phyloP scores from a whole-genome alignment of 2,329 filamentous ascomycete genomes.

The Colletotrichum kahawae region DNA sequence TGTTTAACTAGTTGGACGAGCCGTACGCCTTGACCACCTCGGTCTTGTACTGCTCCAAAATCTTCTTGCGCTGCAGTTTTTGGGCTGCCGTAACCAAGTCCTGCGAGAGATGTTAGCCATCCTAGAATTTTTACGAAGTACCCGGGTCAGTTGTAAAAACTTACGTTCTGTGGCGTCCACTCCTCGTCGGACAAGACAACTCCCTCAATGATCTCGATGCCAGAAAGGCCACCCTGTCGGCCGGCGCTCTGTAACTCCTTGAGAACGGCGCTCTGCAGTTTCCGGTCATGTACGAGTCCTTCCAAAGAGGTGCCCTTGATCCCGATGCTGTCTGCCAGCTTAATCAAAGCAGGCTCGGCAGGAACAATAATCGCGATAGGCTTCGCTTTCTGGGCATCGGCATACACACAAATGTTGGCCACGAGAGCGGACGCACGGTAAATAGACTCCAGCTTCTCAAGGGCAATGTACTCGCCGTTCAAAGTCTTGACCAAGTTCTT shows the following conservation, averaged over 20 bases:
- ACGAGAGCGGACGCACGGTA: slow-evolving; percentile 57
- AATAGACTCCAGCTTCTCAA: slow-evolving; percentile 71
- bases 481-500: slow-evolving; percentile 88
- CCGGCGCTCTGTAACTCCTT: slow-evolving; percentile 68
- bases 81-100: slow-evolving; percentile 72
- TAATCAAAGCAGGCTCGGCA: slow-evolving; percentile 59
- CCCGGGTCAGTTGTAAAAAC: slow-evolving; percentile 32
- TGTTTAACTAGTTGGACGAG: slow-evolving; percentile 25
- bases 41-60: slow-evolving; percentile 64
- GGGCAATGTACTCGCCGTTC: slow-evolving; percentile 82
- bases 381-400: slow-evolving; percentile 54
- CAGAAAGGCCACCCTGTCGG: slow-evolving; percentile 64
- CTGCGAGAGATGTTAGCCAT: slow-evolving; percentile 44
- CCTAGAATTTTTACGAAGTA: neutral
- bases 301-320: slow-evolving; percentile 62
- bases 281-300: slow-evolving; percentile 70
- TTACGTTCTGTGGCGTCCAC: slow-evolving; percentile 77
- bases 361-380: slow-evolving; percentile 63
- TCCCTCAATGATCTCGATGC: slow-evolving; percentile 74
- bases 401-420: slow-evolving; percentile 62
- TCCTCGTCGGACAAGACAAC: slow-evolving; percentile 75
- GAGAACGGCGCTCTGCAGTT: slow-evolving; percentile 66
- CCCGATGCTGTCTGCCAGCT: slow-evolving; percentile 49
- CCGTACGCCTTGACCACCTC: slow-evolving; percentile 67
- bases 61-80: slow-evolving; percentile 74